Base-by-base conservation (phyloP, 1,139 yeast genomes). In the Kodamaea derodonti region DNA sequence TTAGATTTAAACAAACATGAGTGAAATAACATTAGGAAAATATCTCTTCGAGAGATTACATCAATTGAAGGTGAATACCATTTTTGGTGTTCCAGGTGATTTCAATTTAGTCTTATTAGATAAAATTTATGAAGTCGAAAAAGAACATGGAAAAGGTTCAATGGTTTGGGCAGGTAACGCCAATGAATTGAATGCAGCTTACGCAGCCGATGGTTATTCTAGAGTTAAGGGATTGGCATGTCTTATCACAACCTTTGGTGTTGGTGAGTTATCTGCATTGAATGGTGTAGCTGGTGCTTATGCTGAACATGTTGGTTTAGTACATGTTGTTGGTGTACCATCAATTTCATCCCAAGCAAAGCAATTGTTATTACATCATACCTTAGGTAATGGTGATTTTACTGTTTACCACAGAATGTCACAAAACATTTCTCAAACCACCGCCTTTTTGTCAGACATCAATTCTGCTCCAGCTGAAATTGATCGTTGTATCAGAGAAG, bases 361-460 rank as follows among this genome's bases (percentile, higher is more conserved):
- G 58, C 71, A 65, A 43, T 60, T 66, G 47, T 53, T 66, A 43
- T 56, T 66, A 40, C 72, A 66, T 48, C 90, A 82, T 62, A 82
- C 90, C 34, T 69, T 82, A 52, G 95, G 95, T 52, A 83, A 85
- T 62, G 90, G 92, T 45, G 90, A 83, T 61, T 85, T 83, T 64
- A 78, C 83, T 32, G 92, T 80, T 33, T 85, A 84, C 72, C 75
- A 73, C 61, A 69, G 75, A 56, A 84, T 84, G 86, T 59, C 67
- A 29, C 43, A 55, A 12, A 47, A 53, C 45, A 61, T 65, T 34
- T 49, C 61, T 27, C 56, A 55, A 31, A 58, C 69, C 29, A 53
- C 66, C 7, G 62, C 58, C 4, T 48, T 60, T 27, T 43, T 63
- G 23, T 46, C 48, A n/a, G 65, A 62, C 41, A 52, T 51, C 20